Percentiles rank a stretch among this genome's conserved stretches.
Evolutionary conservation across 345 rosid genomes (phyloP).

Genomic region (Sisymbrium altissimum): DNA sequence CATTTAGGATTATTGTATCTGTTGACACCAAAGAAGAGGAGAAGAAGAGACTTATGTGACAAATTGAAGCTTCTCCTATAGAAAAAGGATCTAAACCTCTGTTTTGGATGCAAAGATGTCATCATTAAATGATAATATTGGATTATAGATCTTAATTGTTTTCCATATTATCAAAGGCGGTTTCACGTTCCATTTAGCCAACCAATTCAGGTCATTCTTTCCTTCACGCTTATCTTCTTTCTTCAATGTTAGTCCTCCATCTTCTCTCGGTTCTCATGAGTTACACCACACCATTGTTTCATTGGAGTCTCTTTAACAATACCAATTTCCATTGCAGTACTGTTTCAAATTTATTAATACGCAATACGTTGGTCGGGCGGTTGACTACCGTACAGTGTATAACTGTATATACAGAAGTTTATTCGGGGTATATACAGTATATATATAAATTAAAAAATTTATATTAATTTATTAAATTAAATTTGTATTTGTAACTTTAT

Average conservation of each 20-base stretch:
- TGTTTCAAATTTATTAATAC: too few relatives aligned
- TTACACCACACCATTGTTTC: too few relatives aligned
- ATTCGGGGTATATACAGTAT: too few relatives aligned
- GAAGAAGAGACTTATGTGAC: conserved; percentile 23
- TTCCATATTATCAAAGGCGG: conserved; percentile 43
- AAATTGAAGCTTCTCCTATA: conserved; percentile 56
- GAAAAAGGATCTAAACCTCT: conserved; percentile 54
- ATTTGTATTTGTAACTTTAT: too few relatives aligned
- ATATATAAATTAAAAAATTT: too few relatives aligned
- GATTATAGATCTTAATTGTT: conserved; percentile 9
- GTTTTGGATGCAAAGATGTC: conserved; percentile 50
- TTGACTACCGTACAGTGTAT: too few relatives aligned
- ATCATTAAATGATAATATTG: conserved; percentile 18
- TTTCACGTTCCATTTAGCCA: conserved; percentile 42
- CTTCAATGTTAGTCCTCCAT: conserved; percentile 48
- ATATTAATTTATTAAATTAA: too few relatives aligned
- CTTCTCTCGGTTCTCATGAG: not conserved
- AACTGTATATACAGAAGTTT: too few relatives aligned
- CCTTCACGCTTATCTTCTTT: conserved; percentile 59
- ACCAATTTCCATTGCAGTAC: too few relatives aligned
- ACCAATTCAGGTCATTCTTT: conserved; percentile 61
- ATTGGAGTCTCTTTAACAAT: too few relatives aligned
- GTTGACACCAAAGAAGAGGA: conserved; percentile 32
- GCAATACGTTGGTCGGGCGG: too few relatives aligned
- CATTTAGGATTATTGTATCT: conserved; percentile 52